Evolutionary conservation across 768 basidiomycete genomes (phyloP), one percentile per base, ranked within the genome.

Genomic region (Auricularia cornea): DNA sequence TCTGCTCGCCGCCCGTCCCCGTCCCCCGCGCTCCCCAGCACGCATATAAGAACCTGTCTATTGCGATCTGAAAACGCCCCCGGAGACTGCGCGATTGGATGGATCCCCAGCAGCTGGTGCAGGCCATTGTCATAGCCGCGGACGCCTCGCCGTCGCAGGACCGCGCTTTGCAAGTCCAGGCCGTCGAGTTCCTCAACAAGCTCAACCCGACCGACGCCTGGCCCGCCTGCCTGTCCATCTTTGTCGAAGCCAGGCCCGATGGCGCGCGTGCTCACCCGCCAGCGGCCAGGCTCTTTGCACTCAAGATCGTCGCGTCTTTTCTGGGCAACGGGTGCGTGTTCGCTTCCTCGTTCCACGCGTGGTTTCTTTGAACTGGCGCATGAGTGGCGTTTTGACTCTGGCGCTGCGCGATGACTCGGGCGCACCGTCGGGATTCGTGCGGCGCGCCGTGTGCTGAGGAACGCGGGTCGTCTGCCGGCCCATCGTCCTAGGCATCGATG

Each of bases 101-200:
- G 90, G 87, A 90, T 40, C 85, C 88, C 69, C 83, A 88, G 68
- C 88, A 84, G 72, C 80, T 90, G 66, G 85, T 90, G 20, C 89
- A 88, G 76, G 94, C 94, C 59, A 93, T 95, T 75, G 78, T 83
- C 71, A 88, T 96, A 76, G 94, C 94, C 60, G 89, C 89, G 65
- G 88, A 94, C 78, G 89, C 88, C 61, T 77, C 80, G n/a, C n/a
- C n/a, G n/a, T n/a, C n/a, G 16, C 68, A 72, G 12, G 70, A 75
- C 61, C 65, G 68, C 6, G 72, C 82, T 30, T 76, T 96, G 35
- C 91, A 94, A 75, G 88, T 87, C 64, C 88, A 95, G 73, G 95
- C 95, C 35, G 79, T 97, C 68, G 85, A 88, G 62, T 98, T 90
- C 73, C 79, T 98, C 33, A 81, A 84, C 31, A 83, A 81, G 62